Base-by-base conservation (phyloP, 2,329 filamentous ascomycete species). In the Zymoseptoria passerinii region DNA sequence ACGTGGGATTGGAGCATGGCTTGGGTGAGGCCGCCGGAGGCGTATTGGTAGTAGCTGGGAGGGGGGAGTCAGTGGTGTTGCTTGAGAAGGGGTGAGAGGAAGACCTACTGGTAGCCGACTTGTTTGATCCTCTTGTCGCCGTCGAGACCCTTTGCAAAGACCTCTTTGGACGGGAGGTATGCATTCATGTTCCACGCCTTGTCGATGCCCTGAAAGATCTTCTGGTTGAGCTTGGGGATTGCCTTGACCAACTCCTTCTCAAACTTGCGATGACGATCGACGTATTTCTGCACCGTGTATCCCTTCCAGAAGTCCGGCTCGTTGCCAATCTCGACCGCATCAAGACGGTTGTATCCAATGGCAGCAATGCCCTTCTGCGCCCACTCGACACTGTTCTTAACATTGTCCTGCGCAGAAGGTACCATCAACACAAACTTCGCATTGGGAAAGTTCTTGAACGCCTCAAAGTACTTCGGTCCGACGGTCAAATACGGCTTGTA, bases 261-360 rank as follows among this genome's bases (percentile, higher is more conserved):
- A n/a, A 57, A 44, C 13, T 52, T 52, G 10, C 35, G 50, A n/a
- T 44, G 57, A 16, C 52, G 48, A 18, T 59, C 51, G 58, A 57
- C 28, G 28, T 60, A 60, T 8, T 52, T 56, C 8, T 55, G 50
- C 7, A 53, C 40, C 13, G 50, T 53, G 51, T 53, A 54, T 2
- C 48, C 28, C 2, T 35, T 23, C 20, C 54, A 60, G 28, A 52
- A 58, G 28, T 61, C 56, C 4, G 58, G 58, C 35, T 61, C 58
- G 35, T 61, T 61, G 16, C 58, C 58, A 16, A 58, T 55, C 40
- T 61, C 49, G 8, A 61, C 27, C n/a, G 56, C 58, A 28, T 60
- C 55, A 5, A 60, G 55, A 18, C 53, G 48, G 23, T 53, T 40
- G 28, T 54, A 19, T 10, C 55, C 58, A n/a, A 61, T 58, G 8